A percentile compares a stretch with the other conserved stretches of the same genome.
Conservation (phyloP, 2,329 filamentous ascomycete species). For the Exophiala oligosperma region DNA sequence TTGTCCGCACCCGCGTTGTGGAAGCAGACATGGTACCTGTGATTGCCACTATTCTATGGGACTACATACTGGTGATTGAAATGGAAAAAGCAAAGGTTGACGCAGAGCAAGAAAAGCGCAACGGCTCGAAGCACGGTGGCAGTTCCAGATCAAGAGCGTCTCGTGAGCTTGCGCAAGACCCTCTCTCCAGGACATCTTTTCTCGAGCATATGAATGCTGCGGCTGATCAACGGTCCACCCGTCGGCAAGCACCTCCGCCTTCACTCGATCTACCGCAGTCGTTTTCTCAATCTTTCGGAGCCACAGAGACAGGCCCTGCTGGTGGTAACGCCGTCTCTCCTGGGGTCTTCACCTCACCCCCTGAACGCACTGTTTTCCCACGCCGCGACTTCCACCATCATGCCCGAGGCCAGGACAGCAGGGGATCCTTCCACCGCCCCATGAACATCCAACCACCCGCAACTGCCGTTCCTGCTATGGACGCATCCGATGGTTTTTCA, state of each 20-base stretch:
- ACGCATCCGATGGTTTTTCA: conserved; percentile 69
- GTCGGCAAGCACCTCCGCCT: conserved; percentile 80
- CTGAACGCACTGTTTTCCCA: conserved; percentile 67
- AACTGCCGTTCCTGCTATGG: conserved; percentile 66
- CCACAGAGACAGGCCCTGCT: conserved; percentile 50
- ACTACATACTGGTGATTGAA: conserved; percentile 96
- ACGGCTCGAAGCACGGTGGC: conserved; percentile 34
- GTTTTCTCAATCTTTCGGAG: conserved; percentile 46
- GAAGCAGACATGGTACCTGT: conserved; percentile 99
- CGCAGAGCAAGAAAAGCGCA: conserved; percentile 61
- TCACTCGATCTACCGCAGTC: conserved; percentile 74
- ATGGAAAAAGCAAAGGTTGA: conserved; percentile 86
- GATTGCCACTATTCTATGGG: conserved; percentile 95
- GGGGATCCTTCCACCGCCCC: conserved; percentile 51
- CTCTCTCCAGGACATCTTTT: conserved; percentile 37
- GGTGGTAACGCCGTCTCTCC: conserved; percentile 64
- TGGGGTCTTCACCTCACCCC: conserved; percentile 68
- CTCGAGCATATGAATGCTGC: conserved; percentile 57
- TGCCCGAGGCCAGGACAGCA: conserved; percentile 45
- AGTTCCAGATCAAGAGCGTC: conserved; percentile 35
- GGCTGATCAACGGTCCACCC: conserved; percentile 58
- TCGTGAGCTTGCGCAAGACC: conserved; percentile 31
- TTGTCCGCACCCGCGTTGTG: conserved; percentile 89
- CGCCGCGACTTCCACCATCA: conserved; percentile 48
- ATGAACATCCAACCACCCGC: conserved; percentile 66